These are phyloP conservation scores for Inga oerstediana DNA, from an alignment of 306 rosid genomes.

Conservation along the genomic window DNA sequence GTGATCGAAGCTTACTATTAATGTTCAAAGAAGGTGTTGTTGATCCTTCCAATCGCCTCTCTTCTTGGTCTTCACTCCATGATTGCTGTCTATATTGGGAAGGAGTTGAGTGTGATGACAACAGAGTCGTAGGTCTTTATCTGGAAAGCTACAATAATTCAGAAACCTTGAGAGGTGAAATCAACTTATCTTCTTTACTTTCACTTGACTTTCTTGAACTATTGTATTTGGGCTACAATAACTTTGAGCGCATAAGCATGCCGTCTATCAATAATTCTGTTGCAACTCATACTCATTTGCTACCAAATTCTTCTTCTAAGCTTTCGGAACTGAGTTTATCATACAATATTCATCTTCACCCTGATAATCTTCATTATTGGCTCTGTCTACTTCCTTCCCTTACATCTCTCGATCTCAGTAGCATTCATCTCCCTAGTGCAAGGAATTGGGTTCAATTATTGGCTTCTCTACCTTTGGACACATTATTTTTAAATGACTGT, in stretches of 20 bases:
- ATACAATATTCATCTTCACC: no score
- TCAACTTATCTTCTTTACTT: neutral
- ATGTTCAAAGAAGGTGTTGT: neutral
- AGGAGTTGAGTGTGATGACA: neutral
- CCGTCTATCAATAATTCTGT: neutral
- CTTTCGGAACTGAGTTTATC: no score
- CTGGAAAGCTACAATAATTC: neutral
- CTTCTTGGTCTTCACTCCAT: neutral
- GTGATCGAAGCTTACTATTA: neutral
- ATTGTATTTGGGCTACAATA: neutral
- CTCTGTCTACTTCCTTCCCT: neutral
- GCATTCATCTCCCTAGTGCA: neutral
- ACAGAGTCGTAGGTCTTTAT: neutral
- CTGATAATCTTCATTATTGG: no score
- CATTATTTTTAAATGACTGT: neutral
- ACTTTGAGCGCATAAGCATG: neutral
- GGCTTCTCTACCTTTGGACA: neutral
- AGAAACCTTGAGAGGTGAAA: neutral
- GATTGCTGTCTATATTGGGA: neutral
- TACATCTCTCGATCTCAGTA: neutral
- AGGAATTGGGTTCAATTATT: neutral
- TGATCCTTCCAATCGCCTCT: neutral
- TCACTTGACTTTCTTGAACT: neutral
- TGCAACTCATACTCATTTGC: no score
- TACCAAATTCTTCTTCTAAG: neutral